These are phyloP conservation scores for Syzygium grande DNA, from an alignment of 345 rosid genomes.

Conservation along the genomic window DNA sequence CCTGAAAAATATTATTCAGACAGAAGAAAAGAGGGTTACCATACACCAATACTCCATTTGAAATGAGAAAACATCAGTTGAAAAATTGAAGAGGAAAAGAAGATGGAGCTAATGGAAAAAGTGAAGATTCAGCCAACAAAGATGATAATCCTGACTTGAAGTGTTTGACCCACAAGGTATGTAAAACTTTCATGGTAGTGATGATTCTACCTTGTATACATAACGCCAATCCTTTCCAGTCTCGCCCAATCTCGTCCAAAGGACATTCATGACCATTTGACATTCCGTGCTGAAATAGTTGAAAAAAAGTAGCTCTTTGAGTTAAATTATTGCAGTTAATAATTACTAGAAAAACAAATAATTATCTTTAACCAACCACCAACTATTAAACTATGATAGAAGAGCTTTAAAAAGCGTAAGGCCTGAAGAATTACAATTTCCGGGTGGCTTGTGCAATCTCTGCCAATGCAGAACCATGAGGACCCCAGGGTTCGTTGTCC, in stretches of 20 bases:
- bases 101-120: conserved; percentile 1
- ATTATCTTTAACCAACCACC: background rate
- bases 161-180: background rate
- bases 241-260: conserved; percentile 87
- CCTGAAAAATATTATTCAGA: conserved; percentile 31
- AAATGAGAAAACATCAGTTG: background rate
- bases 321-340: background rate
- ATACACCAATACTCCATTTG: background rate
- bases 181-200: background rate
- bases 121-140: background rate
- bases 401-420: background rate
- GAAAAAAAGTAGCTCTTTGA: background rate
- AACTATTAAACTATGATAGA: background rate
- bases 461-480: conserved; percentile 88
- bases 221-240: conserved; percentile 97
- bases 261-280: conserved; percentile 90
- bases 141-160: background rate
- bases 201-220: conserved; percentile 71
- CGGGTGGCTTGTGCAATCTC: conserved; percentile 91
- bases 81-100: background rate
- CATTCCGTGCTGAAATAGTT: conserved; percentile 62
- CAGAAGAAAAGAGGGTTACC: background rate
- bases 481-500: conserved; percentile 99
- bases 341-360: background rate
- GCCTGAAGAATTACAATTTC: conserved; percentile 54